Evolutionary conservation across 352 stramenopile genomes (phyloP), one percentile per base, ranked within the genome.

Genomic region (Phytophthora macrochlamydospora): DNA sequence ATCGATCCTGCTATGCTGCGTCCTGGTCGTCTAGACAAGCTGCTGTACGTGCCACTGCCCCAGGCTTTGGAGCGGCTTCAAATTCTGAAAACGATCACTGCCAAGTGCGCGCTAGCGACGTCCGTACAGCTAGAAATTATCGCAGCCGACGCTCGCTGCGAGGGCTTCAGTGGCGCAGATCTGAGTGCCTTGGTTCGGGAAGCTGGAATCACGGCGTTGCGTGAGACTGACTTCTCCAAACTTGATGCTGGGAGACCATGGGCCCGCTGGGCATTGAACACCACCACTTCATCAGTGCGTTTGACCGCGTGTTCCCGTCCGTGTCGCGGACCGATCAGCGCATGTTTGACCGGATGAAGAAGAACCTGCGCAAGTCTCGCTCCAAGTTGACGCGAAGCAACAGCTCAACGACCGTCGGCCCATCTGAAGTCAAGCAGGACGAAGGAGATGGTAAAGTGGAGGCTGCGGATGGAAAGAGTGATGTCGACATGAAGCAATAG

Each of bases 1-100:
- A 99, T 99, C 63, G 98, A 99, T 77, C 95, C 97, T 14, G 98
- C 98, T 40, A 99, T 99, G 97, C 83, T 99, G 58, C 87, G 98
- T 63, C 98, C 98, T 52, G 97, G 97, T 4, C 93, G 98, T 40
- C 82, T 99, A 7, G 98, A 99, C 74, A 99, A 99, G 70, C 81
- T 99, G 12, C 78, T 99, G 1, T 99, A 99, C 76, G 97, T 99
- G 49, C 96, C 97, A 24, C 80, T 99, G 51, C 98, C 98, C 0
- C 80, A 81, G 14, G 75, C 92, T 1, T 76, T 48, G 14, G 87
- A 90, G 31, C 85, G 87, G 14, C 66, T 84, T 32, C 69, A 85
- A 64, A 99, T 99, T 73, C 80, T 99, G 31, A 89, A 76, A 56
- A 98, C 95, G 7, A 66, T 98, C 35, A 90, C 91, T 7, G 83